These are phyloP conservation scores for Penicillium sp. DNA, from an alignment of 2,329 filamentous ascomycete species.

Conservation along the genomic window DNA sequence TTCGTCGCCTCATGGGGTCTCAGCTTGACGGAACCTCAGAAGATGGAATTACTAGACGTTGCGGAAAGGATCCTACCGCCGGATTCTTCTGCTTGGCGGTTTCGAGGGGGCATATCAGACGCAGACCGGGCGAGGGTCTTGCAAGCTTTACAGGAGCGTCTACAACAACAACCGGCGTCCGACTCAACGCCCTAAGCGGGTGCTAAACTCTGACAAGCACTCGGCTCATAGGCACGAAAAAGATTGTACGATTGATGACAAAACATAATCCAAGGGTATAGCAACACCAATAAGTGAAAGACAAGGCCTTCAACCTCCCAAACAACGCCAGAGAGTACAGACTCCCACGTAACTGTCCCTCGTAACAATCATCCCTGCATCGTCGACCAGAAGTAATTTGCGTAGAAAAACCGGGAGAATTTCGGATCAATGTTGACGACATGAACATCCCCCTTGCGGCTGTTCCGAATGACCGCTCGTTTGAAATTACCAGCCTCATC, in stretches of 20 bases:
- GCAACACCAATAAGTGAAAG: constrained; percentile 13
- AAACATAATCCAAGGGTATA: constrained; percentile 24
- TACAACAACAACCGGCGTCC: background rate
- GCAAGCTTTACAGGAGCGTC: constrained; percentile 13
- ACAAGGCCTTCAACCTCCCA: constrained; percentile 8
- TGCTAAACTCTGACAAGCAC: background rate
- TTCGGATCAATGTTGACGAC: constrained; percentile 92
- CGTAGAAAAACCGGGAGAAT: constrained; percentile 86
- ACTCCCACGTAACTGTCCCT: background rate
- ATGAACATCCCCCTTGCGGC: constrained; percentile 83
- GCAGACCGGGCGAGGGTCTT: constrained; percentile 22
- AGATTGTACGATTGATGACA: constrained; percentile 11
- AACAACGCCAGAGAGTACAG: constrained; percentile 22
- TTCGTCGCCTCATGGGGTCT: constrained; percentile 33
- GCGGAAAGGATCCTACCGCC: constrained; percentile 30
- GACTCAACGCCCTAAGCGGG: background rate
- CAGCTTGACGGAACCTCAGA: constrained; percentile 15
- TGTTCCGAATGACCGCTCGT: constrained; percentile 80
- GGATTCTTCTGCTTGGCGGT: constrained; percentile 7
- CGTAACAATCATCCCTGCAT: constrained; percentile 52
- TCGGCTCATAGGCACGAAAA: background rate
- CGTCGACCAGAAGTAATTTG: constrained; percentile 93
- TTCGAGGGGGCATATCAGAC: constrained; percentile 19
- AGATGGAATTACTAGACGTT: constrained; percentile 27
- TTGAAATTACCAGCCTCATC: constrained; percentile 76